Evolutionary conservation across 345 rosid species (phyloP).

Genomic region (Raphanus sativus): DNA sequence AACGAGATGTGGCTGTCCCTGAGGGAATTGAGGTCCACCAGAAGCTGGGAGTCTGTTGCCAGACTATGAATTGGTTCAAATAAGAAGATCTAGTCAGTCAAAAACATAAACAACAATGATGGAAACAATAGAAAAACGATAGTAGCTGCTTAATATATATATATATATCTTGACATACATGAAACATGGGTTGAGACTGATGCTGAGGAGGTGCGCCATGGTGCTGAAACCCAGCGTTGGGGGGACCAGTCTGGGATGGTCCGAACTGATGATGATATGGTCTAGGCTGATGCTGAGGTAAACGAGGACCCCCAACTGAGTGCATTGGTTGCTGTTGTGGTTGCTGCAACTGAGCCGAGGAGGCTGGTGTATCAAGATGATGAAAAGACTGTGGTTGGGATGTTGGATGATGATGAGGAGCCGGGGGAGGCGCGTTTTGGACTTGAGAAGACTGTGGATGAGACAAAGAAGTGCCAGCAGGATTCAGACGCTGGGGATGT

Average conservation of each 20-base stretch:
- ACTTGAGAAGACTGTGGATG: conserved; percentile 62
- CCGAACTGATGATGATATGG: conserved; percentile 73
- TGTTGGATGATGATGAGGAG: conserved; percentile 51
- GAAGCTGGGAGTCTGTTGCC: conserved; percentile 7
- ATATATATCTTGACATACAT: conserved; percentile 50
- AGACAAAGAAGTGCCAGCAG: conserved; percentile 47
- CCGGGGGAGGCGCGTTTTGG: conserved; percentile 48
- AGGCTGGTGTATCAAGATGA: conserved; percentile 55
- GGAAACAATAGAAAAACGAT: not conserved
- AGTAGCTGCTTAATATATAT: conserved; percentile 2
- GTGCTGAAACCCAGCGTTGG: conserved; percentile 67
- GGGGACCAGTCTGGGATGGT: conserved; percentile 58
- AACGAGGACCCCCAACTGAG: conserved; percentile 52
- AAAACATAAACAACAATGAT: not conserved
- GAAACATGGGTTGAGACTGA: conserved; percentile 68
- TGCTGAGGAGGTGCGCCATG: conserved; percentile 72
- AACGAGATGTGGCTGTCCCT: conserved; percentile 61
- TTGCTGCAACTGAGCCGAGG: conserved; percentile 62
- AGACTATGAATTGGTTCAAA: conserved; percentile 49
- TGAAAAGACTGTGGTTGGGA: conserved; percentile 59
- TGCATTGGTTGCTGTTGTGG: conserved; percentile 66
- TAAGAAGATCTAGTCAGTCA: conserved; percentile 21
- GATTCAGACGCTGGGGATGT: conserved; percentile 60
- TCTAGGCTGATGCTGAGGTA: conserved; percentile 64
- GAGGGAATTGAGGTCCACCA: conserved; percentile 42